Evolutionary conservation across 768 basidiomycete species (phyloP).

Genomic region (Goffeauzyma gilvescens): DNA sequence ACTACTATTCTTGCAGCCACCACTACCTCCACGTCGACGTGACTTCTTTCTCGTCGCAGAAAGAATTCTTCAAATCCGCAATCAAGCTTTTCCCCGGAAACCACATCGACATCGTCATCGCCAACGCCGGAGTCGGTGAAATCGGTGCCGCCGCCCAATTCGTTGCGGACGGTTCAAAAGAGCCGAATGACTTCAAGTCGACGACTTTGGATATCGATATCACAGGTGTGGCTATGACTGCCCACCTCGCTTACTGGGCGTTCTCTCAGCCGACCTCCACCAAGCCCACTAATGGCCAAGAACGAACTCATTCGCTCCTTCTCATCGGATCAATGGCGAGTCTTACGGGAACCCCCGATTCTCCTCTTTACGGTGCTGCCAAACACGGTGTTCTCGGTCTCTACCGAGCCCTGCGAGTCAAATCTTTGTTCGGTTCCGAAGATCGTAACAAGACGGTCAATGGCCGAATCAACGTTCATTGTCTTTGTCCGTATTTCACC

Average conservation of each 20-base stretch:
- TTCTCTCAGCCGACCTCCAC: slow-evolving; percentile 1
- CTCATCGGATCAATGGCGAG: slow-evolving; percentile 9
- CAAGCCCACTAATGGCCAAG: background rate
- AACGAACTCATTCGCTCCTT: slow-evolving; percentile 5
- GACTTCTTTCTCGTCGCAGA: slow-evolving; percentile 8
- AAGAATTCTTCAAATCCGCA: slow-evolving; percentile 8
- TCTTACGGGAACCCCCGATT: slow-evolving; percentile 4
- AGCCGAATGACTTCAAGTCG: slow-evolving; percentile 6
- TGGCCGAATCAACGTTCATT: slow-evolving; percentile 2
- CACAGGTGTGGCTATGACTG: slow-evolving; percentile 8
- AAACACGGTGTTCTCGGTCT: slow-evolving; percentile 11
- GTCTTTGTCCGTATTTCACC: slow-evolving; percentile 11
- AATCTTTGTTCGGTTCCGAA: background rate
- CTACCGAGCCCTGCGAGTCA: slow-evolving; percentile 5
- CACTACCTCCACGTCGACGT: slow-evolving; percentile 8
- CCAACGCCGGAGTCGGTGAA: slow-evolving; percentile 11
- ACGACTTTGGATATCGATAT: slow-evolving; percentile 9
- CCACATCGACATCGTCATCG: slow-evolving; percentile 7
- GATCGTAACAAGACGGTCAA: slow-evolving; percentile 2
- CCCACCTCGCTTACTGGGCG: slow-evolving; percentile 8
- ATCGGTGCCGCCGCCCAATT: slow-evolving; percentile 1
- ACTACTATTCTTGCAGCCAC: background rate
- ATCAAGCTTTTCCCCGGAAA: background rate
- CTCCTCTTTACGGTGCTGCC: slow-evolving; percentile 7
- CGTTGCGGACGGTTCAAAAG: background rate